Conservation (phyloP, 2,329 filamentous ascomycete genomes). For the Phialophora expanda region DNA sequence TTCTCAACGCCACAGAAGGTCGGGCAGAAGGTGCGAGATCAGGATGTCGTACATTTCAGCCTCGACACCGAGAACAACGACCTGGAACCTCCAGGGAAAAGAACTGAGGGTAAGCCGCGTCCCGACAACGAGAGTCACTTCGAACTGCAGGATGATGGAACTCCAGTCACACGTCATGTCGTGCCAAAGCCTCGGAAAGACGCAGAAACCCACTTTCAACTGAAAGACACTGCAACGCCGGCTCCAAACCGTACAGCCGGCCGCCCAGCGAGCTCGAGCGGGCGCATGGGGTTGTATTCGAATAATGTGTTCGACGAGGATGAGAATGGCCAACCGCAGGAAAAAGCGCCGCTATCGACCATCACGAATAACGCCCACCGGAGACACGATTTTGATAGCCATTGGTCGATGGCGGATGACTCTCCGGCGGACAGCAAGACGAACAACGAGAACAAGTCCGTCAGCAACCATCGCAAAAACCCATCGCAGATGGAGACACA, state of each 20-base stretch:
- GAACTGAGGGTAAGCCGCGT: constrained; percentile 61
- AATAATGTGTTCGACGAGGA: constrained; percentile 73
- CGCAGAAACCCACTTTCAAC: constrained; percentile 80
- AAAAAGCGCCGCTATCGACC: constrained; percentile 61
- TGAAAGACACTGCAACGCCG: constrained; percentile 68
- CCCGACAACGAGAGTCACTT: constrained; percentile 84
- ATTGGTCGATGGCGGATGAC: constrained; percentile 77
- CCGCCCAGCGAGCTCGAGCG: constrained; percentile 40
- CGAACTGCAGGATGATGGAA: constrained; percentile 73
- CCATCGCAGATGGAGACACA: constrained; percentile 70
- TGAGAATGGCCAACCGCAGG: constrained; percentile 49
- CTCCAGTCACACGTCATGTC: constrained; percentile 35
- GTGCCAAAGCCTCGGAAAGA: constrained; percentile 70
- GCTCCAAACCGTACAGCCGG: constrained; percentile 47
- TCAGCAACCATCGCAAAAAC: constrained; percentile 68
- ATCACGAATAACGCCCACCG: constrained; percentile 76
- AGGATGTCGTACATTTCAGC: constrained; percentile 74
- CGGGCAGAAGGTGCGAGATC: constrained; percentile 64
- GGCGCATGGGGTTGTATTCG: constrained; percentile 74
- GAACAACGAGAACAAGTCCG: constrained; percentile 49
- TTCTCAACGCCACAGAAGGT: constrained; percentile 83
- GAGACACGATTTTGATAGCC: constrained; percentile 74
- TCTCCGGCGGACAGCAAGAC: constrained; percentile 58
- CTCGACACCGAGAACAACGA: constrained; percentile 73
- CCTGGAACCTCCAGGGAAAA: constrained; percentile 43